These are phyloP conservation scores for Cordyceps pruinosa DNA, from an alignment of 2,329 filamentous ascomycete species.

Conservation along the genomic window DNA sequence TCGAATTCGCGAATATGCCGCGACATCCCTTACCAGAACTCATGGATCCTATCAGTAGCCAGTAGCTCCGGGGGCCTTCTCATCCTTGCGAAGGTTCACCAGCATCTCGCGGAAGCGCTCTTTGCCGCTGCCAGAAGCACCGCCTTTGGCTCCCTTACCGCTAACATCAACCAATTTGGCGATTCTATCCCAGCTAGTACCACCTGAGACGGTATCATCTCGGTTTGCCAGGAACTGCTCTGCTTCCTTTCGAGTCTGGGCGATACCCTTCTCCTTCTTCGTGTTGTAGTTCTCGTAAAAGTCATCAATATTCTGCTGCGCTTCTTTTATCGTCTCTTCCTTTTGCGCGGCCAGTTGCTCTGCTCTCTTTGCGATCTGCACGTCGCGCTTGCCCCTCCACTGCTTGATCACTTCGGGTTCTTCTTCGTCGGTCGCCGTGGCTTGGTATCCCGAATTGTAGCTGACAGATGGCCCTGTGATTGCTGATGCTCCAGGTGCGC, in stretches of 20 bases:
- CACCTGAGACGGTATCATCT: constrained; percentile 88
- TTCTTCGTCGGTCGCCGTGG: constrained; percentile 59
- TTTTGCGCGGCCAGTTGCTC: constrained; percentile 79
- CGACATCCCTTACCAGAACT: not conserved
- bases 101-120: constrained; percentile 91
- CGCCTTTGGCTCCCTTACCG: constrained; percentile 82
- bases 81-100: constrained; percentile 82
- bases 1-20: not conserved
- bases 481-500: constrained; percentile 23
- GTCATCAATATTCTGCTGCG: constrained; percentile 91
- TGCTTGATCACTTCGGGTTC: constrained; percentile 84
- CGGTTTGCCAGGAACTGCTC: constrained; percentile 84
- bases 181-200: constrained; percentile 97
- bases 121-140: constrained; percentile 86
- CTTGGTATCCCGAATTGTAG: constrained; percentile 56
- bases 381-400: constrained; percentile 88
- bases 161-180: constrained; percentile 96
- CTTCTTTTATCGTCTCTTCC: constrained; percentile 77
- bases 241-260: constrained; percentile 83
- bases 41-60: constrained; percentile 42
- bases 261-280: constrained; percentile 90
- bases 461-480: constrained; percentile 68
- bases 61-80: constrained; percentile 67
- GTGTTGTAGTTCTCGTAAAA: constrained; percentile 99
- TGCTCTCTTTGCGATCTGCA: constrained; percentile 73